phyloP scores from a whole-genome alignment of 2,329 filamentous ascomycete species.

The Calonectria ilicicola region DNA sequence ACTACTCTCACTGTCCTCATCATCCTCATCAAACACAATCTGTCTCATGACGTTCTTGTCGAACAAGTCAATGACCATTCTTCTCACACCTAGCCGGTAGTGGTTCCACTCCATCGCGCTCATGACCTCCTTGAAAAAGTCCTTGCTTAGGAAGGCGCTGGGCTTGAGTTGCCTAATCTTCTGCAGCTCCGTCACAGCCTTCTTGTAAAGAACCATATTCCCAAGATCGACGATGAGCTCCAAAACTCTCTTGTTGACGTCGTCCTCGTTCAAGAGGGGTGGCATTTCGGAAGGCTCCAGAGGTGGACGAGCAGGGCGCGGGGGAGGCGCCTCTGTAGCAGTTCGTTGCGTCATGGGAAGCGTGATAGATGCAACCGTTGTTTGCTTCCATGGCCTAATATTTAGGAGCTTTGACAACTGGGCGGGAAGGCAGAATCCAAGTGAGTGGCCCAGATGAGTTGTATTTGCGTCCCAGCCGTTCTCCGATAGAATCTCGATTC shows the following conservation, averaged over 20 bases:
- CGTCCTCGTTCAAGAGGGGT: conserved; percentile 67
- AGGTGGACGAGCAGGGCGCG: conserved; percentile 54
- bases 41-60: conserved; percentile 88
- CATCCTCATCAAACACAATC: conserved; percentile 78
- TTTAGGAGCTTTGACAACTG: conserved; percentile 84
- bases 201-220: conserved; percentile 93
- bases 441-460: conserved; percentile 82
- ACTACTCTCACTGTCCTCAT: conserved; percentile 74
- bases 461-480: conserved; percentile 94
- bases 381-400: conserved; percentile 70
- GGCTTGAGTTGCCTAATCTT: conserved; percentile 83
- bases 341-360: conserved; percentile 67
- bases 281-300: conserved; percentile 56
- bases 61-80: conserved; percentile 94
- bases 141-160: conserved; percentile 78
- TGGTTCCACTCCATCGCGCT: conserved; percentile 88
- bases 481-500: conserved; percentile 89
- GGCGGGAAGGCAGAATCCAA: conserved; percentile 89
- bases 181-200: conserved; percentile 83
- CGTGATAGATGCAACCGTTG: conserved; percentile 58
- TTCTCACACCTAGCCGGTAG: conserved; percentile 86
- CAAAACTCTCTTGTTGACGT: conserved; percentile 82
- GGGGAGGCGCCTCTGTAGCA: conserved; percentile 57
- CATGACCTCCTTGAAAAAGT: conserved; percentile 88
- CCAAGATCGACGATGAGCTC: conserved; percentile 89